Conservation (phyloP, 306 rosid species). For the Psophocarpus tetragonolobus region DNA sequence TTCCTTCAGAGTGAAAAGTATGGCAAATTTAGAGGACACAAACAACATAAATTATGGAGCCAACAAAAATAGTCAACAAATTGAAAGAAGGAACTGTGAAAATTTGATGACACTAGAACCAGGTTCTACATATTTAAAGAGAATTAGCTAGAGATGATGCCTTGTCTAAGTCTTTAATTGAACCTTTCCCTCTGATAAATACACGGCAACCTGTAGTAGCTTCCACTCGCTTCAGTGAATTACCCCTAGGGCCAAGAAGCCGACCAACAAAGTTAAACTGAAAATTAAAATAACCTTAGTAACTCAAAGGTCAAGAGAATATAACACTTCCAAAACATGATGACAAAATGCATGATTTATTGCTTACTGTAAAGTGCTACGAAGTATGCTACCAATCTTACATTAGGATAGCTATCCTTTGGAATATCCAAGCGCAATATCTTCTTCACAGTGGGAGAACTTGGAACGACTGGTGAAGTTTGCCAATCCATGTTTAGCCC, state of each 20-base stretch:
- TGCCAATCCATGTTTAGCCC: constrained; percentile 54
- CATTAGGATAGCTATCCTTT: constrained; percentile 53
- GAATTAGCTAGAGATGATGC: constrained; percentile 30
- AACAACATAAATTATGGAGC: constrained; percentile 23
- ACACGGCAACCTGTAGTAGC: constrained; percentile 67
- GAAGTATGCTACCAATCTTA: constrained; percentile 30
- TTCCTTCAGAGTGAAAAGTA: constrained; percentile 54
- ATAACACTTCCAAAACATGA: background rate
- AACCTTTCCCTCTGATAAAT: constrained; percentile 62
- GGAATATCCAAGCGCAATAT: constrained; percentile 62
- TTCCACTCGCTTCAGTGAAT: constrained; percentile 61
- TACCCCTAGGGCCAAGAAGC: constrained; percentile 66
- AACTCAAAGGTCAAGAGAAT: background rate
- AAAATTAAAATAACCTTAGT: constrained; percentile 30
- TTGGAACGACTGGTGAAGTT: constrained; percentile 39
- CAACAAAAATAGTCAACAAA: constrained; percentile 7
- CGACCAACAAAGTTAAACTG: constrained; percentile 67
- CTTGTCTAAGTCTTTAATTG: constrained; percentile 60
- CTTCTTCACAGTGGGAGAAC: constrained; percentile 51
- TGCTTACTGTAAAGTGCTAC: background rate
- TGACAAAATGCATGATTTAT: background rate
- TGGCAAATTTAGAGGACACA: constrained; percentile 19
- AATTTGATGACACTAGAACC: background rate
- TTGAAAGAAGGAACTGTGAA: background rate
- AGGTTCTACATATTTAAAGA: constrained; percentile 5